Conservation (phyloP, 1,284 basidiomycete genomes). For the Boletus austroedulis region DNA sequence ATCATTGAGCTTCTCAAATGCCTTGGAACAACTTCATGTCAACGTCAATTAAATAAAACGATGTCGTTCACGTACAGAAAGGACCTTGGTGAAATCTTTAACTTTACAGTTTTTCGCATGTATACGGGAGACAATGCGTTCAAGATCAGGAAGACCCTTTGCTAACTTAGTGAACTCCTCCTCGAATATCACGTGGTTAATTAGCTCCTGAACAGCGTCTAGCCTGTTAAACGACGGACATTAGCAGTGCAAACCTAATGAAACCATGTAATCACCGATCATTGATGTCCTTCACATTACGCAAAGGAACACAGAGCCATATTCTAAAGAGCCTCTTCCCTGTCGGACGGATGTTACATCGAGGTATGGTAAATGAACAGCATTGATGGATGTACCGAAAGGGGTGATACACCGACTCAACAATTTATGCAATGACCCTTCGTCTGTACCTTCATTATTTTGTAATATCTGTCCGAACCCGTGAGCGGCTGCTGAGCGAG, state of each 20-base stretch:
- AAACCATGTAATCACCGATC: constrained; percentile 54
- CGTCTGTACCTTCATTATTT: constrained; percentile 88
- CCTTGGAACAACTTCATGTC: constrained; percentile 41
- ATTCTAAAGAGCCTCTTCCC: constrained; percentile 91
- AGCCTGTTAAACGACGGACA: constrained; percentile 49
- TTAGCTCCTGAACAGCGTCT: constrained; percentile 88
- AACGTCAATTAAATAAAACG: neutral
- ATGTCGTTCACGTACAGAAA: constrained; percentile 51
- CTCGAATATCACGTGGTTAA: constrained; percentile 75
- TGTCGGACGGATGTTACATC: constrained; percentile 31
- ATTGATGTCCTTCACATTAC: constrained; percentile 80
- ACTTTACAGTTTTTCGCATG: constrained; percentile 89
- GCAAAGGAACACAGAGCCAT: constrained; percentile 90
- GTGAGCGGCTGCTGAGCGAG: constrained; percentile 13
- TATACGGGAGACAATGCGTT: constrained; percentile 89
- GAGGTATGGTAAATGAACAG: constrained; percentile 8
- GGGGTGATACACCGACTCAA: constrained; percentile 86
- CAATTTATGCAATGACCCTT: constrained; percentile 82
- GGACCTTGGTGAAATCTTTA: constrained; percentile 80
- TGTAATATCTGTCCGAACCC: constrained; percentile 61
- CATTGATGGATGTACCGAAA: constrained; percentile 57
- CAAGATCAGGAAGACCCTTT: constrained; percentile 87
- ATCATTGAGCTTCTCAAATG: constrained; percentile 71
- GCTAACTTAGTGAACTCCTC: constrained; percentile 69
- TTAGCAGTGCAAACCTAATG: constrained; percentile 7